These are phyloP conservation scores for Colletotrichum costaricense DNA, from an alignment of 2,329 filamentous ascomycete genomes.

Conservation along the genomic window DNA sequence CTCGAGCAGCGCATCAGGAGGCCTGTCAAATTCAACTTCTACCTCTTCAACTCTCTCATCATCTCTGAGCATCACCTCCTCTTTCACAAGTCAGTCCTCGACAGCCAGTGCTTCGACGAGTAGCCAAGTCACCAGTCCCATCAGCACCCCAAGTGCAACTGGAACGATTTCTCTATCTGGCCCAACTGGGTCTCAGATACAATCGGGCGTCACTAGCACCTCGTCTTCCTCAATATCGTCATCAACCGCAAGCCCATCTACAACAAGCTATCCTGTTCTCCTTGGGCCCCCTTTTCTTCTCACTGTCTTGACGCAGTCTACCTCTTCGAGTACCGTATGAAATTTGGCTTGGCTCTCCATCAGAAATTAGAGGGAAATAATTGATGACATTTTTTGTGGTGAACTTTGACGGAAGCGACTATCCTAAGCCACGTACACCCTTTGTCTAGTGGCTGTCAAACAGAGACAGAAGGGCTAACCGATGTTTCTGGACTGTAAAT, in stretches of 20 bases:
- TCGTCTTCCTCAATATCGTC: neutral
- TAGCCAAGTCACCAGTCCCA: neutral
- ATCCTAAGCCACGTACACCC: neutral
- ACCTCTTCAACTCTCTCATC: neutral
- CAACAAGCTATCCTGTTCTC: neutral
- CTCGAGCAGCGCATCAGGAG: neutral
- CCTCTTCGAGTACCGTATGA: neutral
- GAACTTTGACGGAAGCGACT: neutral
- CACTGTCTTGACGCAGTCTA: neutral
- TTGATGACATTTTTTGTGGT: neutral
- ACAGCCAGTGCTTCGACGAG: neutral
- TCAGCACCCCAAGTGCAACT: neutral
- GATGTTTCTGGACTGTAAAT: too few relatives aligned
- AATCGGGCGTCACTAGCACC: neutral
- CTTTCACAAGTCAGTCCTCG: neutral
- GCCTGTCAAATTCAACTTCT: neutral
- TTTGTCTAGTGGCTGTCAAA: too few relatives aligned
- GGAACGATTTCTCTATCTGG: neutral
- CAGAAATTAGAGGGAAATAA: neutral
- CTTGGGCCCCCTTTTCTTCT: neutral
- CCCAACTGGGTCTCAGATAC: neutral
- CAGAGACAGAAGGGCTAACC: too few relatives aligned
- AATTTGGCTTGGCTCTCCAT: neutral
- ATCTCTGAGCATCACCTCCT: neutral
- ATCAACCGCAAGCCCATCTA: neutral